phyloP scores from a whole-genome alignment of 257 asterid genomes.

The Fraxinus quadrangulata region DNA sequence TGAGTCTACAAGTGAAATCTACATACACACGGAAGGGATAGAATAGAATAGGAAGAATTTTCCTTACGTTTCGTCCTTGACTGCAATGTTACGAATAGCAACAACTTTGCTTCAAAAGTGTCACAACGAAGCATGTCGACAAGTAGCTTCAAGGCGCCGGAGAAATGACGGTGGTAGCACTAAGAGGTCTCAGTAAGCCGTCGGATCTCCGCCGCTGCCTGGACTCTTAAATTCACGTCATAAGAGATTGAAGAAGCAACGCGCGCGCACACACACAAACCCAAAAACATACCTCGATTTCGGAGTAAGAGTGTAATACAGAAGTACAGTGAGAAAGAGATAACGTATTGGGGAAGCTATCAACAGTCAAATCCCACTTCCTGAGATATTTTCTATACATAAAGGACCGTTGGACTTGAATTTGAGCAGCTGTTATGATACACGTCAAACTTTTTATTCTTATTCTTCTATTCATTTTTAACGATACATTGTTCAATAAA shows the following conservation, averaged over 20 bases:
- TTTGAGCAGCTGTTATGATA: no score
- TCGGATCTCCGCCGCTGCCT: constrained; percentile 83
- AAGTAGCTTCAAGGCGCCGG: constrained; percentile 64
- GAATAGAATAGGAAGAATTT: neutral
- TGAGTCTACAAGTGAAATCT: neutral
- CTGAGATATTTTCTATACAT: no score
- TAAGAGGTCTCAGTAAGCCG: constrained; percentile 82
- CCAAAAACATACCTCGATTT: no score
- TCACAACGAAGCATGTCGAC: constrained; percentile 64
- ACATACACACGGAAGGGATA: neutral
- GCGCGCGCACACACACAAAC: no score
- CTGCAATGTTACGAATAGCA: constrained; percentile 81
- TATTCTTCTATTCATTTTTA: no score
- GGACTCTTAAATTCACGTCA: constrained; percentile 40
- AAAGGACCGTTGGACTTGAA: no score
- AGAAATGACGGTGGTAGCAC: constrained; percentile 74
- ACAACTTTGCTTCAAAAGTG: constrained; percentile 55
- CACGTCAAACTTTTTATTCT: no score
- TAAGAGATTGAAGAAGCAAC: constrained; percentile 51
- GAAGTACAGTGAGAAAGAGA: no score
- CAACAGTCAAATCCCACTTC: no score
- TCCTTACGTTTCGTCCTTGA: constrained; percentile 74
- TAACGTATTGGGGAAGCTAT: no score
- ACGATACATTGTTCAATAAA: no score
- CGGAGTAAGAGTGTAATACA: no score